These are phyloP conservation scores for Syzygium syzygioides DNA, from an alignment of 441 rosid species.

Conservation along the genomic window DNA sequence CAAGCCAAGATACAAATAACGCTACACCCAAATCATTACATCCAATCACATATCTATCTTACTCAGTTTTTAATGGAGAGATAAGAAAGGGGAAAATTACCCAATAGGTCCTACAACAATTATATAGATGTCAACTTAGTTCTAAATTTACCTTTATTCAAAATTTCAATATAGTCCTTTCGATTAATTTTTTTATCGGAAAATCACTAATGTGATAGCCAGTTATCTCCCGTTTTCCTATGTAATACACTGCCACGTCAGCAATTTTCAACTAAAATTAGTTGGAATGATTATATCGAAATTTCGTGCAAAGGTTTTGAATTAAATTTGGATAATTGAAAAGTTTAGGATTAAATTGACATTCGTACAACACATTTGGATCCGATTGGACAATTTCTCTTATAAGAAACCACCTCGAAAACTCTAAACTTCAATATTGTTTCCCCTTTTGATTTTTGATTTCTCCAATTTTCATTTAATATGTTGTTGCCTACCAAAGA, in stretches of 20 bases:
- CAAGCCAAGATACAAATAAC: neutral
- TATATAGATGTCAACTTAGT: neutral
- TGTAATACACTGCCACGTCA: neutral
- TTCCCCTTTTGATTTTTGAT: neutral
- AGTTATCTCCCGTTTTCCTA: too few species aligned
- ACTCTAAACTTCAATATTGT: neutral
- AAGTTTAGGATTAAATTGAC: too few species aligned
- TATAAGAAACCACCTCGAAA: neutral
- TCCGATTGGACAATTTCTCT: neutral
- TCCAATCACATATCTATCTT: neutral
- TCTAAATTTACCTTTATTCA: too few species aligned
- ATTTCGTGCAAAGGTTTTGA: neutral
- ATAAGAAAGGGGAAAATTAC: neutral
- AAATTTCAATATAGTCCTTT: too few species aligned
- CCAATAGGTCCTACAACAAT: neutral
- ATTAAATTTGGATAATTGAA: too few species aligned
- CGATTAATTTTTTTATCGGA: too few species aligned
- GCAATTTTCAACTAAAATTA: neutral
- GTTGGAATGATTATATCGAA: neutral
- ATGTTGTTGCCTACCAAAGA: neutral
- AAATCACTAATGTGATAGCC: too few species aligned
- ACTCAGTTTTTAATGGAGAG: neutral
- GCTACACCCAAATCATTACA: neutral
- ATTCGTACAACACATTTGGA: too few species aligned
- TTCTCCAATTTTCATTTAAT: neutral